A percentile compares a stretch with the other conserved stretches of the same genome.
phyloP scores from a whole-genome alignment of 2,329 filamentous ascomycete genomes.

The Aspergillus fumigatiaffinis region DNA sequence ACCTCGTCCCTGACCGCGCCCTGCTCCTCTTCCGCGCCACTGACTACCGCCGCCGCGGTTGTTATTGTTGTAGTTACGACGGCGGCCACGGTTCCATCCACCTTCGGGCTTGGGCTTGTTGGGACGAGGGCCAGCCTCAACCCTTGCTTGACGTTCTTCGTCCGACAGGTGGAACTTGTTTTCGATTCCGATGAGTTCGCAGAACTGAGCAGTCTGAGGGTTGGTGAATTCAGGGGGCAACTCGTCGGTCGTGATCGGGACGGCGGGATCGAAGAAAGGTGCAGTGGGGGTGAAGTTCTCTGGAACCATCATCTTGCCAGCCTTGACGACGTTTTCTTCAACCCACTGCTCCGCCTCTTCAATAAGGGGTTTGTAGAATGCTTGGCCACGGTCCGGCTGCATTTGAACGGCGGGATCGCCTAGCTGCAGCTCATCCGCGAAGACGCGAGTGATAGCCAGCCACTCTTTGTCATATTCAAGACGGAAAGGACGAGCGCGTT shows the following conservation, averaged over 20 bases:
- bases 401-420: conserved; percentile 55
- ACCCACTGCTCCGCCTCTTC: conserved; percentile 73
- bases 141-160: conserved; percentile 62
- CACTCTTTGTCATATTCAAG: conserved; percentile 89
- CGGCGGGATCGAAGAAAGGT: conserved; percentile 60
- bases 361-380: conserved; percentile 64
- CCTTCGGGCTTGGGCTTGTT: conserved; percentile 20
- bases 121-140: conserved; percentile 54
- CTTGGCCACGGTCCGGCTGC: conserved; percentile 63
- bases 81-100: conserved; percentile 6
- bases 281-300: conserved; percentile 75
- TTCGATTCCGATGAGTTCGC: conserved; percentile 68
- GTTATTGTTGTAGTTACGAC: conserved; percentile 14
- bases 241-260: conserved; percentile 56
- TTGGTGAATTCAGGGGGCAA: conserved; percentile 79
- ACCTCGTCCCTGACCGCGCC: not conserved
- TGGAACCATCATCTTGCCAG: conserved; percentile 64
- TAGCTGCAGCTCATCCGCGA: conserved; percentile 62
- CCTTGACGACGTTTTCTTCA: conserved; percentile 65
- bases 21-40: not conserved
- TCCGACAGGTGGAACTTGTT: conserved; percentile 73
- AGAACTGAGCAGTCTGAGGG: conserved; percentile 79
- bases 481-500: conserved; percentile 47
- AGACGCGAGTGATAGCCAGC: conserved; percentile 86
- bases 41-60: not conserved